phyloP scores from a whole-genome alignment of 2,329 filamentous ascomycete species.

The Clarireedia monteithiana region DNA sequence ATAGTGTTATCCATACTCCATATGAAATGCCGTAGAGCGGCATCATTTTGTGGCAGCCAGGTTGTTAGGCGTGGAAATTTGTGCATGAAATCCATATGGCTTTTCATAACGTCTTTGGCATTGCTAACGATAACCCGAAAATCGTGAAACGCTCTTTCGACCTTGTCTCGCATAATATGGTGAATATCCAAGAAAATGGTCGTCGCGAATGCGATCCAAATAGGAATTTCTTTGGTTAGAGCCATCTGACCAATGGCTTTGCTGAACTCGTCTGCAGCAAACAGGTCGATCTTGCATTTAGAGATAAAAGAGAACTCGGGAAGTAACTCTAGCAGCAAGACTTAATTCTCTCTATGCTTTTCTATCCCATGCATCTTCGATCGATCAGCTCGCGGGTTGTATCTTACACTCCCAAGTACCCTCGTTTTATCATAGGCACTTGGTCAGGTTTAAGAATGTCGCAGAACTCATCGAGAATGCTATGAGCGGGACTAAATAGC shows the following conservation, averaged over 20 bases:
- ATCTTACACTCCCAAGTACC: slow-evolving; percentile 7
- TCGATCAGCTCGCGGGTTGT: slow-evolving; percentile 5
- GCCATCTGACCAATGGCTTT: slow-evolving; percentile 5
- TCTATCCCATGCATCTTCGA: background rate
- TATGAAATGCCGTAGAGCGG: background rate
- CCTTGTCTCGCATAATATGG: background rate
- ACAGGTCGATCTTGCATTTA: background rate
- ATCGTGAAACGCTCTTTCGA: background rate
- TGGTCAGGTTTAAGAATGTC: background rate
- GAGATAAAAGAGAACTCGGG: slow-evolving; percentile 8
- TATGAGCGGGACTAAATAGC: slow-evolving; percentile 1
- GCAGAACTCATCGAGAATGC: slow-evolving; percentile 5
- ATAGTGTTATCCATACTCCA: background rate
- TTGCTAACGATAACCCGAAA: background rate
- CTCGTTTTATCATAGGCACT: slow-evolving; percentile 3
- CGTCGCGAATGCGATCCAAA: slow-evolving; percentile 14
- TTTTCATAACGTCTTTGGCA: background rate
- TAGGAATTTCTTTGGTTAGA: slow-evolving; percentile 6
- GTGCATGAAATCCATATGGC: slow-evolving; percentile 2
- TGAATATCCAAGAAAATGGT: slow-evolving; percentile 12
- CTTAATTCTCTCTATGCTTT: background rate
- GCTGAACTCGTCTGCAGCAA: slow-evolving; percentile 9
- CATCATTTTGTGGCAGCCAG: slow-evolving; percentile 3
- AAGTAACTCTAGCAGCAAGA: slow-evolving; percentile 5
- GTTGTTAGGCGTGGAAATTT: background rate